Base-by-base conservation (phyloP, 345 rosid genomes). In the Hibiscus trionum region DNA sequence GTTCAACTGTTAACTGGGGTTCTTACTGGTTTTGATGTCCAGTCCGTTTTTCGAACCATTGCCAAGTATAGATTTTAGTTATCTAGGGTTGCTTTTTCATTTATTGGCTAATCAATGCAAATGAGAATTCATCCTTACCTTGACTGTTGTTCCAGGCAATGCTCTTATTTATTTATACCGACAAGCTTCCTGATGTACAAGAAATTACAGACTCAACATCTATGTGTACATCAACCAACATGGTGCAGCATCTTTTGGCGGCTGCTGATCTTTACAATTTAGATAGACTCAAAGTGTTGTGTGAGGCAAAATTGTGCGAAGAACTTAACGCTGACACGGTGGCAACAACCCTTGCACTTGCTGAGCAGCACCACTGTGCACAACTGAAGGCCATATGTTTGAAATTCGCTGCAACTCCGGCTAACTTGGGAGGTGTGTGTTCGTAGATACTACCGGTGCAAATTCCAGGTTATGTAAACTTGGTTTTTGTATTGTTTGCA, bases 201-300 rank as follows among this genome's bases (percentile, higher is more conserved):
- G 97, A 88, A 75, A 81, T 87, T 73, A 84, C 86, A 1, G 90
- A 90, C 68, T 88, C 89, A 31, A 27, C 83, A 26, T 87, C 96
- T 58, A 61, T 84, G 66, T 78, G 83, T 78, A 80, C 88, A 37
- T 83, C 90, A 61, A 87, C 92, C 66, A 87, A 84, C 76, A 84
- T 95, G 89, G 85, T 90, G 66, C 98, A 95, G 78, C 98, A 95
- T 84, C 90, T 92, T 55, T 80, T 92, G 82, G 96, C 97, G 53
- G 87, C 83, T 63, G 90, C 98, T 69, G 98, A 90, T 64, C 95
- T 88, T 19, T 96, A 91, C 78, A 87, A 89, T 77, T 80, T 96
- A 71, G 98, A 90, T 75, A 86, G 96, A 66, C 81, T 96, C 75
- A 96, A 88, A 81, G 49, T 85, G 71, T 73, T 93, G 72, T 89